Conservation (phyloP, 139 green algal species). For the Nannochloris sp. region DNA sequence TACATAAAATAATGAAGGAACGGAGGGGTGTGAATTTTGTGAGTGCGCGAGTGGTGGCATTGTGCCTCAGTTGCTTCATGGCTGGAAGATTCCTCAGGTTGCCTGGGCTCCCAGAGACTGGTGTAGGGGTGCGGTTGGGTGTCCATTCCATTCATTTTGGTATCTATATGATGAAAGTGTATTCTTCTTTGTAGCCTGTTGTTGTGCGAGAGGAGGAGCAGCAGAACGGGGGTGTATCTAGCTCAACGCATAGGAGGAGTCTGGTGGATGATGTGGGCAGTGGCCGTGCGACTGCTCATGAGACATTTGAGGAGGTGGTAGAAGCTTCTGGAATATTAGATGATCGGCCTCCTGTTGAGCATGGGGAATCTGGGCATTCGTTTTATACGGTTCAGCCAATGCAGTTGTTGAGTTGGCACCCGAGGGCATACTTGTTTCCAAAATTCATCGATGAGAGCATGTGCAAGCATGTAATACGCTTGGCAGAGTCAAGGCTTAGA, state of each 20-base stretch:
- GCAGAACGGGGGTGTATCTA: too few species aligned
- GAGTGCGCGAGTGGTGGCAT: not conserved
- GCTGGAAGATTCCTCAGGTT: not conserved
- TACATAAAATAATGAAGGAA: too few species aligned
- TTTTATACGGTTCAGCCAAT: slow-evolving; percentile 34
- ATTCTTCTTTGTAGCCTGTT: too few species aligned
- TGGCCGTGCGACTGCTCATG: not conserved
- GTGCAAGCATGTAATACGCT: slow-evolving; percentile 28
- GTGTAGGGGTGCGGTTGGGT: not conserved
- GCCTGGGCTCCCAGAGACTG: not conserved
- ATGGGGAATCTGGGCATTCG: slow-evolving; percentile 15
- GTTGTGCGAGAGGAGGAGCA: too few species aligned
- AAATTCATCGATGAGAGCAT: slow-evolving; percentile 27
- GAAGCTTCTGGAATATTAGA: slow-evolving; percentile 20
- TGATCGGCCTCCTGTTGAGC: slow-evolving; percentile 5
- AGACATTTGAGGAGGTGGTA: slow-evolving; percentile 18
- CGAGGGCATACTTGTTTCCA: slow-evolving; percentile 33
- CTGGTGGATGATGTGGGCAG: not conserved
- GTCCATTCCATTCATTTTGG: too few species aligned
- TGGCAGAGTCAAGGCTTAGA: slow-evolving; percentile 26
- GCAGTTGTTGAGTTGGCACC: slow-evolving; percentile 36
- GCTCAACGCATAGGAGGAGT: too few species aligned
- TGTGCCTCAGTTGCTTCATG: not conserved
- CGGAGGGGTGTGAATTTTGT: not conserved
- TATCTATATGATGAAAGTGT: too few species aligned